phyloP scores from a whole-genome alignment of 306 rosid species.

The Cucumis sativus region DNA sequence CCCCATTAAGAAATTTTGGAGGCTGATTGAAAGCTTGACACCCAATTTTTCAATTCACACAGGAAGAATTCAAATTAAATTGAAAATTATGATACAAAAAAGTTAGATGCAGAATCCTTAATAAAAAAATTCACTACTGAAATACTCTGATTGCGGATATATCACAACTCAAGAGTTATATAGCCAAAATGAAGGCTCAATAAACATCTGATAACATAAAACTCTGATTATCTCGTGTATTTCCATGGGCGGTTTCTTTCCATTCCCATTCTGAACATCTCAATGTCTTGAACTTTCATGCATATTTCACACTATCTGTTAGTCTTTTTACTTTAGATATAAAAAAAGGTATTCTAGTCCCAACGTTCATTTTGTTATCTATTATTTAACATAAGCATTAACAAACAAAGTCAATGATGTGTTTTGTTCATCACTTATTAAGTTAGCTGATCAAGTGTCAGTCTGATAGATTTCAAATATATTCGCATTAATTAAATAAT shows the following conservation, averaged over 20 bases:
- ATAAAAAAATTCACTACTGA: not conserved
- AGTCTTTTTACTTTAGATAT: not conserved
- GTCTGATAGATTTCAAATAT: not conserved
- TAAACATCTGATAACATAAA: not conserved
- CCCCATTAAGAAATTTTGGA: not conserved
- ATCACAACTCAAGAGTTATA: not conserved
- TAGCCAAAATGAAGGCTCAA: not conserved
- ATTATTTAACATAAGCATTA: not conserved
- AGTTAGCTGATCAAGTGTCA: not conserved
- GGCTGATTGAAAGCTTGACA: not conserved
- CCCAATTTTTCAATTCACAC: not conserved
- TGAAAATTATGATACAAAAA: not conserved
- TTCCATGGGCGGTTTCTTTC: not conserved
- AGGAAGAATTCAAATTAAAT: not conserved
- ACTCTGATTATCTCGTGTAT: not conserved
- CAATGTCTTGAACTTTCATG: not conserved
- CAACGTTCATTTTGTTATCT: not conserved
- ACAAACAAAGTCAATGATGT: not conserved
- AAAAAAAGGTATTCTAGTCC: not conserved
- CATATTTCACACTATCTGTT: not conserved
- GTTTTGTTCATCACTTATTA: not conserved
- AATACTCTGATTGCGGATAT: not conserved
- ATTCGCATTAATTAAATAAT: no score
- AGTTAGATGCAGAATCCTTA: not conserved
- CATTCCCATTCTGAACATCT: not conserved